Evolutionary conservation across 306 rosid genomes (phyloP).

Genomic region (Fagus crenata): DNA sequence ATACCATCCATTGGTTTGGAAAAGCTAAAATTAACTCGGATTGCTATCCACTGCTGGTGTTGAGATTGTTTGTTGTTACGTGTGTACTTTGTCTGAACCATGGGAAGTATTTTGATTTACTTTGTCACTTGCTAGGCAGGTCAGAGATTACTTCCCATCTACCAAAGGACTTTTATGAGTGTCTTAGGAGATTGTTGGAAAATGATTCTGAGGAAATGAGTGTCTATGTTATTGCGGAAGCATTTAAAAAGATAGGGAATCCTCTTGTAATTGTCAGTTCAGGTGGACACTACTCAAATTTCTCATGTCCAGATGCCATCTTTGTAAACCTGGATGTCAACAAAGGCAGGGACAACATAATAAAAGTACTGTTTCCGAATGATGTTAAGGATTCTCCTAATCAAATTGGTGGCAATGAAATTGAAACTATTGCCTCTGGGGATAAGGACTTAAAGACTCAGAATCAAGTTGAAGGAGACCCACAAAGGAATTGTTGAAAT

Average conservation of each 20-base stretch:
- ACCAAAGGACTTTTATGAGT: slow-evolving; percentile 36
- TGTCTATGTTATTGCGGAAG: slow-evolving; percentile 41
- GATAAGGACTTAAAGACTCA: too few relatives aligned
- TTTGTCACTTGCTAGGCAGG: slow-evolving; percentile 29
- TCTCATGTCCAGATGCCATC: slow-evolving; percentile 36
- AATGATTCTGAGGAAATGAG: slow-evolving; percentile 2
- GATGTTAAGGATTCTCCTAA: slow-evolving; percentile 1
- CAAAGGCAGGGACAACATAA: slow-evolving; percentile 22
- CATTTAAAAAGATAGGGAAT: slow-evolving; percentile 45
- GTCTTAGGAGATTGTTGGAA: slow-evolving; percentile 20
- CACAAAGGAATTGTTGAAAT: too few relatives aligned
- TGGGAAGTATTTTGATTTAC: slow-evolving; percentile 18
- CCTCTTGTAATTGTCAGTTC: slow-evolving; percentile 46
- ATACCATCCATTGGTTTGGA: slow-evolving; percentile 41
- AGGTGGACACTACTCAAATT: slow-evolving; percentile 5
- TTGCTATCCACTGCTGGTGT: slow-evolving; percentile 36
- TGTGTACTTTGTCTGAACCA: slow-evolving; percentile 51
- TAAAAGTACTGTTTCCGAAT: slow-evolving; percentile 38
- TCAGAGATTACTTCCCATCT: slow-evolving; percentile 23
- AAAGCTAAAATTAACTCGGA: slow-evolving; percentile 10
- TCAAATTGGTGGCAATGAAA: slow-evolving; percentile 6
- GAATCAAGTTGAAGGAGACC: neutral
- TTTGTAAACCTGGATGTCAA: slow-evolving; percentile 33
- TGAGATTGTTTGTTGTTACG: slow-evolving; percentile 39
- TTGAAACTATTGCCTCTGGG: slow-evolving; percentile 2